These are phyloP conservation scores for Candida suzukii DNA, from an alignment of 805 yeast species.

Conservation along the genomic window DNA sequence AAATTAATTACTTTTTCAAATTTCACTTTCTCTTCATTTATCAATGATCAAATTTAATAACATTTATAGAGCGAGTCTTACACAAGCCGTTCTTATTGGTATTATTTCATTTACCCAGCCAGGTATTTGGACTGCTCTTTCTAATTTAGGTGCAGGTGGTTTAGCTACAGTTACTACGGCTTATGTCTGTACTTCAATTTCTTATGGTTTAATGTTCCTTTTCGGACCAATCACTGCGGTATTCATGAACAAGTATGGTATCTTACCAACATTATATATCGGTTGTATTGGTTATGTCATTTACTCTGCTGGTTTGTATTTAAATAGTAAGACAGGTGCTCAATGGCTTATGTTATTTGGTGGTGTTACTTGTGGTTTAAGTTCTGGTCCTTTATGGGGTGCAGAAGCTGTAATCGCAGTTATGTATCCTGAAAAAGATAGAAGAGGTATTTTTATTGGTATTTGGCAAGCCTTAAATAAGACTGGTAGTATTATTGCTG, in stretches of 20 bases:
- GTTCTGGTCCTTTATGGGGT: slow-evolving; percentile 19
- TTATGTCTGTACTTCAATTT: slow-evolving; percentile 17
- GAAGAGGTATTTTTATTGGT: slow-evolving; percentile 19
- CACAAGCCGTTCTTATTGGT: slow-evolving; percentile 15
- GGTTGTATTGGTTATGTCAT: slow-evolving; percentile 15
- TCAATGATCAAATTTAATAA: not conserved
- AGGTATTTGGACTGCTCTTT: slow-evolving; percentile 16
- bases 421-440: slow-evolving; percentile 13
- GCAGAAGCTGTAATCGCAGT: slow-evolving; percentile 20
- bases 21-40: too few relatives aligned
- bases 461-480: slow-evolving; percentile 19
- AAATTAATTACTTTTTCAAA: too few relatives aligned
- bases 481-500: slow-evolving; percentile 19
- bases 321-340: slow-evolving; percentile 17
- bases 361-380: slow-evolving; percentile 17
- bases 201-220: slow-evolving; percentile 14
- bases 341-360: slow-evolving; percentile 19
- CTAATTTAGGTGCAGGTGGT: slow-evolving; percentile 21
- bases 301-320: slow-evolving; percentile 20
- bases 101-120: slow-evolving; percentile 17
- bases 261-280: slow-evolving; percentile 8
- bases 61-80: slow-evolving; percentile 1
- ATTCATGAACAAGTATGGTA: slow-evolving; percentile 12
- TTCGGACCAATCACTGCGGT: slow-evolving; percentile 13
- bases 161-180: slow-evolving; percentile 4